A percentile compares a stretch with the other conserved stretches of the same genome.
Evolutionary conservation across 441 rosid genomes (phyloP).

Genomic region (Pelargonium cotyledonis): DNA sequence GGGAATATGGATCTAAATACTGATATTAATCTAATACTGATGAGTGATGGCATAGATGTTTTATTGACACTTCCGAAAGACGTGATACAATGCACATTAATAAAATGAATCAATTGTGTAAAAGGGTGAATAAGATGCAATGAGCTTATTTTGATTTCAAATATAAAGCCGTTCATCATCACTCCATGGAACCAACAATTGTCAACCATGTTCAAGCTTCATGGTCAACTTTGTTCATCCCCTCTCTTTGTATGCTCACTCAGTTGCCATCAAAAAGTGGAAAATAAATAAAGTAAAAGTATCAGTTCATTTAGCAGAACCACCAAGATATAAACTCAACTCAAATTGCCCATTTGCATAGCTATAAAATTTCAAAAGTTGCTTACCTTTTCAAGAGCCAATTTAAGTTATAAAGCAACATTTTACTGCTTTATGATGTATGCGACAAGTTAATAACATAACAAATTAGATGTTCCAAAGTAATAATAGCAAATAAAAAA

Average conservation of each 20-base stretch:
- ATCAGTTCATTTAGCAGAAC: background rate
- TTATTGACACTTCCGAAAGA: background rate
- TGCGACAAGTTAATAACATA: too few species aligned
- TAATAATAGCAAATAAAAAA: too few species aligned
- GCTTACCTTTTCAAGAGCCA: background rate
- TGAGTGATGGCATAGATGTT: background rate
- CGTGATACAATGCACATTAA: background rate
- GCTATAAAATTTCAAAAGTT: background rate
- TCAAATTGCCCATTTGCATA: background rate
- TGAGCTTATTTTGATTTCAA: background rate
- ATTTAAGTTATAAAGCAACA: background rate
- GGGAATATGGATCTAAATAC: background rate
- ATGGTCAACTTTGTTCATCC: background rate
- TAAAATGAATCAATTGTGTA: background rate
- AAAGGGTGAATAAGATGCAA: background rate
- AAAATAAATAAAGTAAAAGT: background rate
- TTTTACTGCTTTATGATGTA: too few species aligned
- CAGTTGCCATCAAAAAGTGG: background rate
- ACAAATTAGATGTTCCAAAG: too few species aligned
- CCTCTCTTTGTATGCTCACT: background rate
- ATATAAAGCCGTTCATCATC: background rate
- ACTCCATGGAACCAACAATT: background rate
- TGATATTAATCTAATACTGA: background rate
- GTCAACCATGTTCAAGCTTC: conserved; percentile 2
- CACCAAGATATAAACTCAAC: background rate